Percentiles rank a stretch among this genome's conserved stretches.
phyloP scores from a whole-genome alignment of 2,329 filamentous ascomycete species.

The Exophiala oligosperma region DNA sequence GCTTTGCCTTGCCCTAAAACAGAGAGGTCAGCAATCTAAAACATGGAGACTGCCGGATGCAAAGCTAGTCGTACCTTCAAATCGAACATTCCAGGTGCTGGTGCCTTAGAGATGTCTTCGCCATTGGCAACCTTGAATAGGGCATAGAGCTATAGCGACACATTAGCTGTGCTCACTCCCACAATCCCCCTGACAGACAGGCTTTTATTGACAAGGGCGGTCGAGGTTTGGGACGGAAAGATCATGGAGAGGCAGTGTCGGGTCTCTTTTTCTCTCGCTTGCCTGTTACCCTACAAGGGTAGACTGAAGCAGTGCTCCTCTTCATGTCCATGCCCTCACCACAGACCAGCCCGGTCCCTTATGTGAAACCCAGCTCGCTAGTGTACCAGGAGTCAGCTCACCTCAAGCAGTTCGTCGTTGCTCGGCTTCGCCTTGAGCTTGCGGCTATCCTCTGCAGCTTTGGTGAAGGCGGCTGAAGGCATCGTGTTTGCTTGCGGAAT shows the following conservation, averaged over 20 bases:
- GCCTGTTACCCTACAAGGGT: too few relatives aligned
- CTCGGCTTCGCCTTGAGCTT: slow-evolving; percentile 38
- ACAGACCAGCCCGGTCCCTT: too few relatives aligned
- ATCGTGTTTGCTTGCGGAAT: slow-evolving; percentile 15
- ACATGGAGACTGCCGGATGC: slow-evolving; percentile 35
- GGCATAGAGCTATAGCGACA: slow-evolving; percentile 36
- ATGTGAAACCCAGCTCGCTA: too few relatives aligned
- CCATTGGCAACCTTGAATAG: slow-evolving; percentile 38
- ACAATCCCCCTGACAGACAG: too few relatives aligned
- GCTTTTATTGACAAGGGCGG: too few relatives aligned
- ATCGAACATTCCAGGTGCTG: slow-evolving; percentile 39
- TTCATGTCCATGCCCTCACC: too few relatives aligned
- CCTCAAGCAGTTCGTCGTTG: slow-evolving; percentile 38
- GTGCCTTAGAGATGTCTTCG: slow-evolving; percentile 29
- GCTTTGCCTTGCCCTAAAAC: slow-evolving; percentile 73
- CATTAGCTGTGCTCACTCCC: slow-evolving; percentile 5
- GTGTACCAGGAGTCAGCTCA: slow-evolving; percentile 18
- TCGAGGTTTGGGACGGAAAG: too few relatives aligned
- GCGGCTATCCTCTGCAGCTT: slow-evolving; percentile 35
- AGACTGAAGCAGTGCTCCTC: too few relatives aligned
- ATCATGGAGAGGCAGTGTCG: too few relatives aligned
- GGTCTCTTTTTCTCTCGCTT: too few relatives aligned
- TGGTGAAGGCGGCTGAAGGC: slow-evolving; percentile 34
- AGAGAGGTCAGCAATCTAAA: slow-evolving; percentile 61
- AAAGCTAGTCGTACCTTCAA: slow-evolving; percentile 37